Percentiles rank a stretch among this genome's conserved stretches.
Evolutionary conservation across 306 rosid genomes (phyloP).

Genomic region (Chamaecrista fasciculata): DNA sequence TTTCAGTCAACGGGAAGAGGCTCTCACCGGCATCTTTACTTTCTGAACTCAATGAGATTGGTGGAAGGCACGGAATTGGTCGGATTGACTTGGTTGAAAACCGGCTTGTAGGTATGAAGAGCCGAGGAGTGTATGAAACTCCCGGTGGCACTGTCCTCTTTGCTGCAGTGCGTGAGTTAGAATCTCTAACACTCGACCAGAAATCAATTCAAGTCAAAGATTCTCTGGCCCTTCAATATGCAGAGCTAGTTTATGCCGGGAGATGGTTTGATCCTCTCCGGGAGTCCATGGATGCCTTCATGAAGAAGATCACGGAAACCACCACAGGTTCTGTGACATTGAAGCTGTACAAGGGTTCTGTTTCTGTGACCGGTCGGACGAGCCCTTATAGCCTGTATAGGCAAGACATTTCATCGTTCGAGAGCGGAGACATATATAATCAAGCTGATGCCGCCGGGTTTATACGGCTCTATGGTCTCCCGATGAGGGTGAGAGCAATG

Average conservation of each 20-base stretch:
- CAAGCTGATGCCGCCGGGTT: conserved; percentile 97
- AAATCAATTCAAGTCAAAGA: conserved; percentile 79
- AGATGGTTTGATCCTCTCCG: conserved; percentile 97
- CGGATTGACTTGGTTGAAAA: conserved; percentile 92
- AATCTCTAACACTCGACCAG: conserved; percentile 77
- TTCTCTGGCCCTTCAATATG: conserved; percentile 73
- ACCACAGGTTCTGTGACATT: conserved; percentile 79
- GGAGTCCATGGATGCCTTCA: conserved; percentile 80
- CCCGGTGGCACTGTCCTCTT: conserved; percentile 96
- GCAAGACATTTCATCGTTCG: conserved; percentile 92
- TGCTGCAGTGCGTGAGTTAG: conserved; percentile 72
- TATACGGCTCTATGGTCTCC: conserved; percentile 91
- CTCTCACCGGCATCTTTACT: conserved; percentile 87
- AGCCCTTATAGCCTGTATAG: conserved; percentile 79
- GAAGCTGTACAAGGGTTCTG: conserved; percentile 77
- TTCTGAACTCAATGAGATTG: conserved; percentile 69
- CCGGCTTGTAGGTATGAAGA: conserved; percentile 95
- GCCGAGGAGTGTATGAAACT: conserved; percentile 93
- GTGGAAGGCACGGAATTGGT: conserved; percentile 88
- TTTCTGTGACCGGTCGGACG: conserved; percentile 52
- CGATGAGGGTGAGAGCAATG: conserved; percentile 85
- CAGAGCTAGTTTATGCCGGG: conserved; percentile 90
- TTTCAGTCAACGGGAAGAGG: conserved; percentile 63
- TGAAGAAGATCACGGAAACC: conserved; percentile 78
- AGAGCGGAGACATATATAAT: conserved; percentile 74